Conservation (phyloP, 2,329 filamentous ascomycete genomes). For the Lachnellula suecica region DNA sequence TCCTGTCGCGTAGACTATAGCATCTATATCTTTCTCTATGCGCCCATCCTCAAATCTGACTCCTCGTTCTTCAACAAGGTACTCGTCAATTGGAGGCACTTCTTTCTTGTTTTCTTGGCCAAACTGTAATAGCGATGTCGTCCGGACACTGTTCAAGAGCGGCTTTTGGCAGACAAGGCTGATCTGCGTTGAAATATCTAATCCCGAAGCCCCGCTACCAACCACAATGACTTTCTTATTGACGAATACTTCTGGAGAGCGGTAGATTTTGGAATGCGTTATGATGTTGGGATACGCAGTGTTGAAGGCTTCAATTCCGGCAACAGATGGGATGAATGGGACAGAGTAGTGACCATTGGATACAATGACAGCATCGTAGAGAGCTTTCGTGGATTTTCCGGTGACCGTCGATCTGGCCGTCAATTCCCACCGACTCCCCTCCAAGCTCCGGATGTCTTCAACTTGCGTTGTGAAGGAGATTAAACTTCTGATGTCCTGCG, state of each 20-base stretch:
- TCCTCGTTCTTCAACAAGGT: slow-evolving; percentile 50
- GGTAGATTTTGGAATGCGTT: slow-evolving; percentile 78
- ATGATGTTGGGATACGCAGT: slow-evolving; percentile 58
- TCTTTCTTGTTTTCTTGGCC: slow-evolving; percentile 42
- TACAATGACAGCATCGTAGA: slow-evolving; percentile 71
- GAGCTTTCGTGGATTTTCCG: slow-evolving; percentile 14
- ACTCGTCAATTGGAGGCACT: slow-evolving; percentile 58
- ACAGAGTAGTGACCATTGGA: slow-evolving; percentile 75
- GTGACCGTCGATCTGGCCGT: slow-evolving; percentile 26
- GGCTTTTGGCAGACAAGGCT: slow-evolving; percentile 55
- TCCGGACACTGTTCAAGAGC: slow-evolving; percentile 64
- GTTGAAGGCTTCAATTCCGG: slow-evolving; percentile 60
- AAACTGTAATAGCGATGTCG: slow-evolving; percentile 41
- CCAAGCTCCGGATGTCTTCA: slow-evolving; percentile 47
- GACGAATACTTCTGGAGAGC: slow-evolving; percentile 59
- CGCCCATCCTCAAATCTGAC: slow-evolving; percentile 67
- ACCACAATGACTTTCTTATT: slow-evolving; percentile 78
- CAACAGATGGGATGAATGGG: slow-evolving; percentile 64
- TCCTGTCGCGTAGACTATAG: slow-evolving; percentile 83
- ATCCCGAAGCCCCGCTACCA: slow-evolving; percentile 79
- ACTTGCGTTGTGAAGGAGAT: slow-evolving; percentile 74
- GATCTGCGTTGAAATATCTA: slow-evolving; percentile 82
- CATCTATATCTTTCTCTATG: slow-evolving; percentile 67
- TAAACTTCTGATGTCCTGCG: slow-evolving; percentile 62
- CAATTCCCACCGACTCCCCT: slow-evolving; percentile 56